Evolutionary conservation across 176 grass and related monocot species (phyloP).

Genomic region (Elaeis guineensis): DNA sequence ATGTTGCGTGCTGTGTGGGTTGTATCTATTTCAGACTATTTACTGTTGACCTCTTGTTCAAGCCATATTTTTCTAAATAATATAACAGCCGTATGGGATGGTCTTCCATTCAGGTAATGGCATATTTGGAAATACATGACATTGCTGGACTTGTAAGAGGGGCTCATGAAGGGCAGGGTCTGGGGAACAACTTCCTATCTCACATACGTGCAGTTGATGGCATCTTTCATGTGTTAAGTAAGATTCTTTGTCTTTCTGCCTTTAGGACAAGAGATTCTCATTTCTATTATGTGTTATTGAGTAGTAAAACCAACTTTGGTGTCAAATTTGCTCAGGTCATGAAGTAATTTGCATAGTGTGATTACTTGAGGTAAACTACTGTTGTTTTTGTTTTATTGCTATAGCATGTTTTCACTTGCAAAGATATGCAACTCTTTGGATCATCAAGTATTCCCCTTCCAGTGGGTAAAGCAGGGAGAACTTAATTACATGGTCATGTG

Average conservation of each 20-base stretch:
- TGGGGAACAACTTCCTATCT: constrained; percentile 88
- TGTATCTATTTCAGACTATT: too few species aligned
- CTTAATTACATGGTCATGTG: too few species aligned
- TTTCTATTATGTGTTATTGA: not conserved
- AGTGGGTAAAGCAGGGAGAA: too few species aligned
- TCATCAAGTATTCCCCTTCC: not conserved
- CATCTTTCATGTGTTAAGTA: constrained; percentile 98
- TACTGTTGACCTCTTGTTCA: not conserved
- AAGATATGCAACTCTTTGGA: not conserved
- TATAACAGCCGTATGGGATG: constrained; percentile 5
- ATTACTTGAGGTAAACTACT: too few species aligned
- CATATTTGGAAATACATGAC: constrained; percentile 87
- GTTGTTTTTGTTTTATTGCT: too few species aligned
- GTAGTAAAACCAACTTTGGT: too few species aligned
- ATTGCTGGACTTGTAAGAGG: constrained; percentile 95
- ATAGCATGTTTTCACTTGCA: not conserved
- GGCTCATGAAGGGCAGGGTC: constrained; percentile 78
- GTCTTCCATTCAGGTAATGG: constrained; percentile 52
- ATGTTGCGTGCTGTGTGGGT: too few species aligned
- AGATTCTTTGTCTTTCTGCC: constrained; percentile 14
- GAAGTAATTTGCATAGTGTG: too few species aligned
- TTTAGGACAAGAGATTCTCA: not conserved
- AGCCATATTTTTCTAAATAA: not conserved
- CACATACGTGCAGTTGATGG: constrained; percentile 64
- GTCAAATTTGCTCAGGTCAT: too few species aligned